Evolutionary conservation across 306 rosid species (phyloP).

Genomic region (Coriaria nepalensis): DNA sequence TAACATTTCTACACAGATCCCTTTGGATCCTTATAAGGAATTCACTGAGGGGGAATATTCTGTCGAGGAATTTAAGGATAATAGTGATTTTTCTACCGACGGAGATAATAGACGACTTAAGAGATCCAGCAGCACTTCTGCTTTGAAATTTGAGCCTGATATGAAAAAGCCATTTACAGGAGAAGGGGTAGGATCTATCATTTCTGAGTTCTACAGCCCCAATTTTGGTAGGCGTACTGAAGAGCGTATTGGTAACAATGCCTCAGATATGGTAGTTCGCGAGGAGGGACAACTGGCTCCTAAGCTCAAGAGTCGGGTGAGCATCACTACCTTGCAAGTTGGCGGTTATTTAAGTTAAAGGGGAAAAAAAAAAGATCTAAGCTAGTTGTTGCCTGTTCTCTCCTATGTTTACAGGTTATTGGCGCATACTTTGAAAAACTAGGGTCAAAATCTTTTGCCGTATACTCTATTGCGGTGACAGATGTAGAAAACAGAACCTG

Average conservation of each 20-base stretch:
- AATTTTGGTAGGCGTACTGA: conserved; percentile 39
- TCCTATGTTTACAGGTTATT: conserved; percentile 54
- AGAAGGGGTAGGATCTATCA: conserved; percentile 38
- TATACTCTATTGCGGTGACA: conserved; percentile 81
- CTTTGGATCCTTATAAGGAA: conserved; percentile 24
- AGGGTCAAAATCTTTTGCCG: conserved; percentile 89
- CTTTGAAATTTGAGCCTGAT: conserved; percentile 34
- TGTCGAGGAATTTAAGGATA: conserved; percentile 32
- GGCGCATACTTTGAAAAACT: conserved; percentile 89
- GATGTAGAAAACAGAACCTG: conserved; percentile 76
- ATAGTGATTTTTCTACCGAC: conserved; percentile 16
- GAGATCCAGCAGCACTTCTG: conserved; percentile 76
- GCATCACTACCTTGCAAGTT: conserved; percentile 21
- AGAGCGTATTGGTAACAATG: conserved; percentile 32
- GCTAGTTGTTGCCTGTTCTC: conserved; percentile 18
- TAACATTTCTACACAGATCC: conserved; percentile 22
- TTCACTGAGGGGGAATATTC: conserved; percentile 16
- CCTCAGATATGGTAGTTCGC: conserved; percentile 42
- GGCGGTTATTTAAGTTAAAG: not conserved
- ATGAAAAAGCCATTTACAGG: conserved; percentile 13
- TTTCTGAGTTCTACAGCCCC: conserved; percentile 64
- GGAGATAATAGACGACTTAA: conserved; percentile 36
- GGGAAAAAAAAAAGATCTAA: conserved; percentile 2
- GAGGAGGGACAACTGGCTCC: conserved; percentile 53
- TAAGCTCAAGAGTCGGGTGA: conserved; percentile 85